phyloP scores from a whole-genome alignment of 2,329 filamentous ascomycete genomes.

The Beauveria bassiana region DNA sequence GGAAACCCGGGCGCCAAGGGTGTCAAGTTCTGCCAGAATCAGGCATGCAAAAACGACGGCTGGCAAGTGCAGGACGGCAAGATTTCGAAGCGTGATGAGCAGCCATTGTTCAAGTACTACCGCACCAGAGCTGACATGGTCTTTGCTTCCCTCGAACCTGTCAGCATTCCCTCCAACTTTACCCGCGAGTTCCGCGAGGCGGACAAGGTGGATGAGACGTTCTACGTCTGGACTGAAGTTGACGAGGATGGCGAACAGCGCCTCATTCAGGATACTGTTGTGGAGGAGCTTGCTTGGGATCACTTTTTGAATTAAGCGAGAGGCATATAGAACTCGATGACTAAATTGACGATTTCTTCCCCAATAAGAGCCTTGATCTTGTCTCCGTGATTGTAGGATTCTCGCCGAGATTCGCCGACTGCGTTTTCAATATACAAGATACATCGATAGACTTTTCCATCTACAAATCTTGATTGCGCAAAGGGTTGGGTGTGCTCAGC shows the following conservation, averaged over 20 bases:
- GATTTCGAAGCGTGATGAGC: slow-evolving; percentile 9
- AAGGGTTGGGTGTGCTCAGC: too few species aligned
- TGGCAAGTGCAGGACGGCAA: slow-evolving; percentile 15
- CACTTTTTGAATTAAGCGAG: background rate
- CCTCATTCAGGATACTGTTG: slow-evolving; percentile 14
- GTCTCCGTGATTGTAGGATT: too few species aligned
- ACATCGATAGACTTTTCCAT: too few species aligned
- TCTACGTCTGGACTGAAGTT: slow-evolving; percentile 11
- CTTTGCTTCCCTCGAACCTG: slow-evolving; percentile 10
- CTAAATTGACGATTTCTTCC: too few species aligned
- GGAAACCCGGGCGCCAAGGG: slow-evolving; percentile 13
- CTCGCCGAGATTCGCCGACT: too few species aligned
- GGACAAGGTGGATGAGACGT: slow-evolving; percentile 8
- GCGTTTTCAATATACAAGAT: too few species aligned
- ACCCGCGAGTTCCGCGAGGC: slow-evolving; percentile 12
- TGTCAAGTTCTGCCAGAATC: slow-evolving; percentile 15
- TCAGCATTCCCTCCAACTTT: slow-evolving; percentile 12
- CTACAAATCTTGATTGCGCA: too few species aligned
- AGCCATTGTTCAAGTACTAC: slow-evolving; percentile 15
- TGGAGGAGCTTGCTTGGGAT: slow-evolving; percentile 12
- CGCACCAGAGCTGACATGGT: slow-evolving; percentile 15
- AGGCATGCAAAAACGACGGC: slow-evolving; percentile 16
- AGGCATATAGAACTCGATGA: too few species aligned
- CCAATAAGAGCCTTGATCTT: too few species aligned
- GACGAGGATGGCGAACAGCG: slow-evolving; percentile 4